Evolutionary conservation across 2,329 filamentous ascomycete genomes (phyloP).

Genomic region (Botryotinia calthae): DNA sequence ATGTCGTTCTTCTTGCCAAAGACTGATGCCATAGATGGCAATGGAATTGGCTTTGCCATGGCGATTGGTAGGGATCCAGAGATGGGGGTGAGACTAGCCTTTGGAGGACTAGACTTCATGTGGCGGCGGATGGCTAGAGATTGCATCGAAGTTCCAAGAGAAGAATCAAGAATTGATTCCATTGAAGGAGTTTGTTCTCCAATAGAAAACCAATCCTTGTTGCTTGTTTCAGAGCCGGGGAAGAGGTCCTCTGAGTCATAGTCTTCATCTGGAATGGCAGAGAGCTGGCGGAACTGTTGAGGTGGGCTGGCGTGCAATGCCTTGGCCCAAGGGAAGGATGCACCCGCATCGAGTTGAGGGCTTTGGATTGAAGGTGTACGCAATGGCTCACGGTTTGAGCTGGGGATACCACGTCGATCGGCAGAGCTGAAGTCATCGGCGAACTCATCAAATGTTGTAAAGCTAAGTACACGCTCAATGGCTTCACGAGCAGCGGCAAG

Average conservation of each 20-base stretch:
- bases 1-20: slow-evolving; percentile 75
- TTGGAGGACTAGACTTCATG: slow-evolving; percentile 45
- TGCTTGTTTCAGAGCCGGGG: slow-evolving; percentile 67
- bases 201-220: slow-evolving; percentile 75
- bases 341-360: slow-evolving; percentile 73
- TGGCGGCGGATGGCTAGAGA: slow-evolving; percentile 59
- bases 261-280: slow-evolving; percentile 75
- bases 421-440: slow-evolving; percentile 91
- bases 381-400: slow-evolving; percentile 89
- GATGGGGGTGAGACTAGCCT: slow-evolving; percentile 55
- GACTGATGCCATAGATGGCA: slow-evolving; percentile 62
- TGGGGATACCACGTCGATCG: slow-evolving; percentile 72
- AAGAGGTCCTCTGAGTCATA: slow-evolving; percentile 81
- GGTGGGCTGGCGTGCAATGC: slow-evolving; percentile 75
- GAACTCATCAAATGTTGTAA: slow-evolving; percentile 88
- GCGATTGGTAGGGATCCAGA: slow-evolving; percentile 74
- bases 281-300: slow-evolving; percentile 75
- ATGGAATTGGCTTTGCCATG: slow-evolving; percentile 70
- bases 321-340: slow-evolving; percentile 95
- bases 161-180: slow-evolving; percentile 81
- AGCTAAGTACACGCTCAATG: slow-evolving; percentile 76
- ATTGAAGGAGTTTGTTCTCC: slow-evolving; percentile 76
- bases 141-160: slow-evolving; percentile 76
- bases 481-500: slow-evolving; percentile 74
- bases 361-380: slow-evolving; percentile 94